phyloP scores from a whole-genome alignment of 805 yeast species.

The Cyberlindnera mississippiensis region DNA sequence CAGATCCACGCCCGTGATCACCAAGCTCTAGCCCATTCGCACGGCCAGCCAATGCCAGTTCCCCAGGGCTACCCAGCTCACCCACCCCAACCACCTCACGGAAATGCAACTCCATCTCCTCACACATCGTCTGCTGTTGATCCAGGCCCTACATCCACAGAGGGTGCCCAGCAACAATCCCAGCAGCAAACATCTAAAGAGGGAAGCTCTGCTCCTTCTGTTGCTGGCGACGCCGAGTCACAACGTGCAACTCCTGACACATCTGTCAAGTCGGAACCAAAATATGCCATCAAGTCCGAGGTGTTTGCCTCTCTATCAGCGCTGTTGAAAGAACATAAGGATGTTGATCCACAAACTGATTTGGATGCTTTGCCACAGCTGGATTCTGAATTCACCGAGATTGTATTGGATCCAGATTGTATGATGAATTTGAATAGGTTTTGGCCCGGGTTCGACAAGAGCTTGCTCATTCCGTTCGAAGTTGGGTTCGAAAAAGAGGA shows the following conservation, averaged over 20 bases:
- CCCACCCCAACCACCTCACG: too few relatives aligned
- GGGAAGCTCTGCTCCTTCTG: neutral
- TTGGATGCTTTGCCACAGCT: constrained; percentile 18
- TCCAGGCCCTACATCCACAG: too few relatives aligned
- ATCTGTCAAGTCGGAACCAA: constrained; percentile 6
- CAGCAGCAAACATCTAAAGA: neutral
- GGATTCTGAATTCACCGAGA: constrained; percentile 22
- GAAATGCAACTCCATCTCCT: too few relatives aligned
- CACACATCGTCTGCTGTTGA: too few relatives aligned
- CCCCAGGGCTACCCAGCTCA: too few relatives aligned
- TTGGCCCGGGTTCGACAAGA: constrained; percentile 18
- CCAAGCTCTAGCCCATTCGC: neutral
- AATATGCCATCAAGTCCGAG: constrained; percentile 18
- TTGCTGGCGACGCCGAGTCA: neutral
- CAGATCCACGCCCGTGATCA: neutral
- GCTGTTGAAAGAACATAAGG: constrained; percentile 18
- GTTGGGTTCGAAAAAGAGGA: constrained; percentile 20
- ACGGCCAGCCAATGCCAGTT: too few relatives aligned
- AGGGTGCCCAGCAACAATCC: too few relatives aligned
- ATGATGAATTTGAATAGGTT: constrained; percentile 18
- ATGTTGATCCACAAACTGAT: constrained; percentile 14
- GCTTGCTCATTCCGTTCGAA: constrained; percentile 9
- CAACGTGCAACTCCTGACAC: neutral
- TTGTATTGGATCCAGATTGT: constrained; percentile 25
- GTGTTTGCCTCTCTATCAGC: constrained; percentile 16